phyloP scores from a whole-genome alignment of 2,329 filamentous ascomycete species.

The Stylonectria norvegica region DNA sequence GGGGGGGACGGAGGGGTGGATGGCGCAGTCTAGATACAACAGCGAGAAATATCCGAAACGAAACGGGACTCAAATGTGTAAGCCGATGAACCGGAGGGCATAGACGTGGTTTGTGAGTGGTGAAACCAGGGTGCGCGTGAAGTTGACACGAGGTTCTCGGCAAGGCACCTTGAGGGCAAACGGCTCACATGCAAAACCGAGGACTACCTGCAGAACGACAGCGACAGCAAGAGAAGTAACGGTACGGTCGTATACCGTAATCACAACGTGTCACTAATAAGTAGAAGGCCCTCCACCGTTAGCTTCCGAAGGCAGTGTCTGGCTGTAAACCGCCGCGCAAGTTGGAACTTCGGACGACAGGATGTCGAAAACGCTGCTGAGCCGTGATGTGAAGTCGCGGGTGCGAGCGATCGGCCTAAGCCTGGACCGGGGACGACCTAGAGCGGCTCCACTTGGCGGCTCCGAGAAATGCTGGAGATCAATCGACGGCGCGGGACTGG shows the following conservation, averaged over 20 bases:
- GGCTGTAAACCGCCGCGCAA: slow-evolving; percentile 5
- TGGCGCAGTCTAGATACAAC: slow-evolving; percentile 11
- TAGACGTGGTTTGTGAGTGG: slow-evolving; percentile 3
- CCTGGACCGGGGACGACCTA: slow-evolving; percentile 16
- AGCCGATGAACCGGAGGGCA: slow-evolving; percentile 13
- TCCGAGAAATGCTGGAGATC: slow-evolving; percentile 13
- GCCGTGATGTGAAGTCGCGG: slow-evolving; percentile 17
- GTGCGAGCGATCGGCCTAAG: slow-evolving; percentile 15
- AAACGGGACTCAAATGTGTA: slow-evolving; percentile 9
- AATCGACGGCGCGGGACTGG: slow-evolving; percentile 20
- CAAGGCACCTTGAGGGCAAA: slow-evolving; percentile 14
- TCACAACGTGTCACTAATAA: slow-evolving; percentile 8
- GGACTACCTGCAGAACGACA: slow-evolving; percentile 1
- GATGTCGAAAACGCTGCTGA: slow-evolving; percentile 22
- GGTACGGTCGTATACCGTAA: not conserved
- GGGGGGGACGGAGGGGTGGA: slow-evolving; percentile 6
- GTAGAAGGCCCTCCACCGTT: slow-evolving; percentile 15
- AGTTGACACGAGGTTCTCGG: slow-evolving; percentile 15
- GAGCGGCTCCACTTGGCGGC: slow-evolving; percentile 19
- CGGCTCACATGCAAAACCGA: slow-evolving; percentile 12
- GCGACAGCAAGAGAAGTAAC: not conserved
- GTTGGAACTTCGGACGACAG: slow-evolving; percentile 25
- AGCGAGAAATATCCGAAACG: slow-evolving; percentile 25
- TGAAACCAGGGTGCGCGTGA: slow-evolving; percentile 9
- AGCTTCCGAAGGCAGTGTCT: slow-evolving; percentile 19